Evolutionary conservation across 2,329 filamentous ascomycete species (phyloP), one percentile per base, ranked within the genome.

Genomic region (Neonectria neomacrospora): DNA sequence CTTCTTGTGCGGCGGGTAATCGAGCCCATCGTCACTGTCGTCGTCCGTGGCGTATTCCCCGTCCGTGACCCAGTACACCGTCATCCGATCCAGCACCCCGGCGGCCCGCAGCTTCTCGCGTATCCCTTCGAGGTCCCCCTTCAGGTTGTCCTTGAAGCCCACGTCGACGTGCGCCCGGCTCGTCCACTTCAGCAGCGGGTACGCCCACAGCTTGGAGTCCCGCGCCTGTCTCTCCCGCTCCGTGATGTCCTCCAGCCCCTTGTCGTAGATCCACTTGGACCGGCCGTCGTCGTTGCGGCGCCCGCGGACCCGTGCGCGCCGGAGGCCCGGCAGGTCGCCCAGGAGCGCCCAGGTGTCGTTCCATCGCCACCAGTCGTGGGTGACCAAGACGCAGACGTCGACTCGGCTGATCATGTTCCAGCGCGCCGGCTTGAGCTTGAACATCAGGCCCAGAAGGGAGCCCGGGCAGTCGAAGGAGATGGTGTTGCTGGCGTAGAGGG

Each of bases 311-410:
- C 50, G 18, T 6, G 50, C 50, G 16, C 16, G 20, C 50, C 18
- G 32, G 10, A 53, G 32, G 16, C 50, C 50, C 20, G 32, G 18
- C 9, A 53, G 18, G 11, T 39, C 32, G 16, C 30, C 20, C 18
- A 53, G 34, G 18, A 53, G 12, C 6, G 50, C 50, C 50, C 50
- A 54, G 16, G 34, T 41, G 14, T 54, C 51, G 14, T 39, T 54
- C 34, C 34, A 42, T 11, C 22, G 14, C 34, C 34, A 54, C 51
- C 51, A 53, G 50, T 53, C 32, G 20, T 53, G 11, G 9, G 32
- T 26, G 18, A 53, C 16, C 4, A 10, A 39, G 5, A 53, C 32
- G 6, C 16, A 16, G 18, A 53, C 18, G 20, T 53, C 50, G 12
- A 53, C 50, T 10, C 16, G 20, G 20, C 50, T 18, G 11, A 53